Evolutionary conservation across 78 protist species (phyloP), one percentile per base, ranked within the genome.

Genomic region (Protostelium mycophagum): DNA sequence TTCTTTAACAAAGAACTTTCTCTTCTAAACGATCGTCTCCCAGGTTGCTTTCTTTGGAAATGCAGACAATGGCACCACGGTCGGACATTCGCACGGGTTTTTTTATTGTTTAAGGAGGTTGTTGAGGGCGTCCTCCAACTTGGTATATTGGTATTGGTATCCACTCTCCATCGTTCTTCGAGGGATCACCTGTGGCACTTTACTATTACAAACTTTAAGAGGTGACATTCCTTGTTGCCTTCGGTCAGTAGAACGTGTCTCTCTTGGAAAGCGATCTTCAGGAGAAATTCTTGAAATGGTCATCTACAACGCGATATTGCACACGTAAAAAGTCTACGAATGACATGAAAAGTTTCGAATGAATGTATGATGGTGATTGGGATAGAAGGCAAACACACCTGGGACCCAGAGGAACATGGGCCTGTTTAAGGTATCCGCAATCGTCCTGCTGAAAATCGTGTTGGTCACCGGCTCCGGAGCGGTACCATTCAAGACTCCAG

Each of bases 91-190:
- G n/a, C n/a, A n/a, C n/a, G n/a, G n/a, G n/a, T n/a, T n/a, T 91
- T 96, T 96, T 37, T 95, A 97, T n/a, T 92, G 51, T 88, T 95
- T 87, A 5, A 36, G 16, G 83, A 35, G 5, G 36, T 87, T 5
- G 29, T 36, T 35, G 35, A 85, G 5, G 16, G 86, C 85, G 35
- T 28, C 73, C 16, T 51, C 73, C 16, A 51, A 25, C 31, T 51
- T 51, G 5, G 73, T 5, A 16, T 51, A 51, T 25, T 51, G 31
- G 73, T 25, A 51, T 16, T 51, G 73, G 73, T 25, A 51, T 51
- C 73, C 73, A 51, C 31, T 25, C 73, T 51, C 73, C 73, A 51
- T 16, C 73, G 73, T 51, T 16, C 73, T 51, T 16, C 16, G 5
- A 5, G 73, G 73, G 5, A 51, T 16, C 73, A 51, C 73, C 73